Percentiles rank a stretch among this genome's conserved stretches.
Conservation (phyloP, 192 early-diverging fungal species). For the Coemansia sp. region DNA sequence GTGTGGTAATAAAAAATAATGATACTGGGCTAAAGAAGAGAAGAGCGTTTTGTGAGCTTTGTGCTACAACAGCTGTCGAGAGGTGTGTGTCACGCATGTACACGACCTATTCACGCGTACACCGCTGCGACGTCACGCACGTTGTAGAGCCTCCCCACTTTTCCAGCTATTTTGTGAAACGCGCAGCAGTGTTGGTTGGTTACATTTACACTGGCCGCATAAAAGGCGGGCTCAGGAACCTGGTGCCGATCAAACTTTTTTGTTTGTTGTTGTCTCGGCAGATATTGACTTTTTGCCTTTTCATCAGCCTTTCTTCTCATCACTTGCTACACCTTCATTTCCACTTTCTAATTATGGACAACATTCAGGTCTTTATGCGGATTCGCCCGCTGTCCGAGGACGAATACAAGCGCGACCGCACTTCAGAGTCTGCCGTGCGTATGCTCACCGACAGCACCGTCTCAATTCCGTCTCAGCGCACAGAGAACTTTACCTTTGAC, state of each 20-base stretch:
- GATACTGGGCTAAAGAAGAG: not conserved
- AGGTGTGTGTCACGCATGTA: not conserved
- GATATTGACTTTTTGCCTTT: not conserved
- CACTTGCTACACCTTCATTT: not conserved
- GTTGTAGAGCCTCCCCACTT: not conserved
- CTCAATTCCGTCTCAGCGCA: constrained; percentile 54
- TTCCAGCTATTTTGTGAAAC: not conserved
- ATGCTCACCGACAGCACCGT: constrained; percentile 48
- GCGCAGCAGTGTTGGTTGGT: not conserved
- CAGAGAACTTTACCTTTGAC: constrained; percentile 67
- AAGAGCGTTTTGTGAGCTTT: not conserved
- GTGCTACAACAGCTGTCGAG: not conserved
- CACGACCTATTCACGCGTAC: not conserved
- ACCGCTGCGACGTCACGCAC: not conserved
- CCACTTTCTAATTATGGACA: constrained; percentile 34
- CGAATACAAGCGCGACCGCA: constrained; percentile 45
- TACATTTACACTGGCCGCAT: not conserved
- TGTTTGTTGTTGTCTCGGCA: not conserved
- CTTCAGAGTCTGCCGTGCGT: constrained; percentile 45
- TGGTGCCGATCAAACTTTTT: not conserved
- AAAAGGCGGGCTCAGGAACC: not conserved
- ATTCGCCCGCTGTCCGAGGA: constrained; percentile 56
- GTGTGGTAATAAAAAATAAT: not conserved
- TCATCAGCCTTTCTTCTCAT: not conserved
- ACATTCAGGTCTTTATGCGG: constrained; percentile 61